Base-by-base conservation (phyloP, 2,329 filamentous ascomycete genomes). In the Colletotrichum noveboracense region DNA sequence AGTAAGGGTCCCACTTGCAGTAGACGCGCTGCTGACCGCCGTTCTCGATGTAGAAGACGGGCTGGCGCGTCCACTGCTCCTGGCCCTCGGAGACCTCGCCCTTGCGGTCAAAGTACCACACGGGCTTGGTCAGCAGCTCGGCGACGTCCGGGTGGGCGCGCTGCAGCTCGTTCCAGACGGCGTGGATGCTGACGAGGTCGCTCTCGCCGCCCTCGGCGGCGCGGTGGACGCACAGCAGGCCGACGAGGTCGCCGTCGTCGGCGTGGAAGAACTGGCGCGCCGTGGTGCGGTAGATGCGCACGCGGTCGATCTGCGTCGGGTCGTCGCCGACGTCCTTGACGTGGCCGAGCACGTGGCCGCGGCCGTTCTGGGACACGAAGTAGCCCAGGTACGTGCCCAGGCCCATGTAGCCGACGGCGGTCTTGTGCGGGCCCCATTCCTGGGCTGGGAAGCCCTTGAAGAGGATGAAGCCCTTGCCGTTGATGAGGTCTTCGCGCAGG, bases 71-170 rank as follows among this genome's bases (percentile, higher is more conserved):
- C 85, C 92, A 97, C 73, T 93, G 92, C 70, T 96, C 91, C 84
- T 97, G 89, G 14, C 94, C 95, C 16, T 88, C 86, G 26, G 92
- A 94, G 2, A 91, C 92, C 87, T 98, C 95, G 13, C 95, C 95
- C 87, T 98, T 98, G 70, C 95, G 93, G 85, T 98, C 95, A 83
- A 97, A 96, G 86, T 97, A 97, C 95, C 95, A 98, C 78, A 95
- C 91, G 1, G 95, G 95, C 82, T 93, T 86, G 2, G 94, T 93
- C 69, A 98, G 87, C 7, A 93, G 89, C 83, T 94, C 91, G 1
- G 95, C 93, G 2, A 97, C 93, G 80, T 96, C 95, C 0, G 95
- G 95, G 28, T 94, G 89, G 82, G 96, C 92, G 52, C 84, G 85
- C 82, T 95, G 94, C 43, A 98, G 88, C 48, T 90, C 90, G 84